Evolutionary conservation across 768 basidiomycete genomes (phyloP).

Genomic region (Dacryopinax primogenitus): DNA sequence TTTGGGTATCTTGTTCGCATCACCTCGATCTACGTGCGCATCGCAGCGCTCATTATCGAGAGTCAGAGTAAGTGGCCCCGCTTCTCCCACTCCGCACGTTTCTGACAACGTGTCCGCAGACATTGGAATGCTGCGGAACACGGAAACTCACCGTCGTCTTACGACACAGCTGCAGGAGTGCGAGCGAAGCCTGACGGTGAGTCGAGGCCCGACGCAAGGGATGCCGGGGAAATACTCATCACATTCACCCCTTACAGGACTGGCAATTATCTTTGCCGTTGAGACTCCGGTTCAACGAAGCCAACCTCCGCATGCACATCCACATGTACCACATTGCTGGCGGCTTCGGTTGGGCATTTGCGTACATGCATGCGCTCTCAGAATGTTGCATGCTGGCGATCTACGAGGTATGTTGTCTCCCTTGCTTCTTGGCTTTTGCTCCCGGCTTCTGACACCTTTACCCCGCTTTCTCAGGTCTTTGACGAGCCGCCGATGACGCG

Average conservation of each 20-base stretch:
- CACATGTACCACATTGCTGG: slow-evolving; percentile 61
- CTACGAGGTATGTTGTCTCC: slow-evolving; percentile 39
- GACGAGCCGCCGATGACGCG: slow-evolving; percentile 16
- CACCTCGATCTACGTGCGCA: slow-evolving; percentile 47
- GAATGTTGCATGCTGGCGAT: slow-evolving; percentile 55
- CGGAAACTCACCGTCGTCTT: slow-evolving; percentile 3
- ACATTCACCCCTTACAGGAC: slow-evolving; percentile 30
- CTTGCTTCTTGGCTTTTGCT: neutral
- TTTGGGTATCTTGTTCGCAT: slow-evolving; percentile 65
- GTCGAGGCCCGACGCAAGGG: neutral
- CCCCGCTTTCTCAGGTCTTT: neutral
- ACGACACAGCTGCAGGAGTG: slow-evolving; percentile 7
- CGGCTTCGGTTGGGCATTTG: slow-evolving; percentile 62
- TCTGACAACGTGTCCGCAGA: slow-evolving; percentile 1
- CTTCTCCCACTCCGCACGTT: neutral
- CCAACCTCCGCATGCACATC: slow-evolving; percentile 49
- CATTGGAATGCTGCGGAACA: slow-evolving; percentile 6
- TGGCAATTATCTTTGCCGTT: slow-evolving; percentile 60
- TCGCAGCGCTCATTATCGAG: slow-evolving; percentile 29
- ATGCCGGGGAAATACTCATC: slow-evolving; percentile 8
- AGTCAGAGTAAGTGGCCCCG: slow-evolving; percentile 33
- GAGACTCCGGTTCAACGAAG: slow-evolving; percentile 55
- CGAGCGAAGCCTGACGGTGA: neutral
- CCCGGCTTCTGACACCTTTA: slow-evolving; percentile 2
- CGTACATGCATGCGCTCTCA: slow-evolving; percentile 58